Percentiles rank a stretch among this genome's conserved stretches.
Conservation (phyloP, 768 basidiomycete species). For the Termitomyces sp. region DNA sequence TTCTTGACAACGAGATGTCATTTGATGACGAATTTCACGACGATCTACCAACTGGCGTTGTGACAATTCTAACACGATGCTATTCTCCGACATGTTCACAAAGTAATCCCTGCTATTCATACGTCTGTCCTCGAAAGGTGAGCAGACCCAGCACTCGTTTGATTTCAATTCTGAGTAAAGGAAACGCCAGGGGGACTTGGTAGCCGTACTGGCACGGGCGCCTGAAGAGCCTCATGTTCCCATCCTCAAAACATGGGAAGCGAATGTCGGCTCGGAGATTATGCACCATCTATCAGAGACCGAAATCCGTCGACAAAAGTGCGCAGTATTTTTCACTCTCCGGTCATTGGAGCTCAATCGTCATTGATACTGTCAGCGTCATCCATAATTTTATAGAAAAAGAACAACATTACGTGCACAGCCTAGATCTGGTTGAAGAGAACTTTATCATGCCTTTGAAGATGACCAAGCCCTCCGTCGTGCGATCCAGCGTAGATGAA, state of each 20-base stretch:
- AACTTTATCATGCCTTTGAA: slow-evolving; percentile 48
- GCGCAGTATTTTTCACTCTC: slow-evolving; percentile 8
- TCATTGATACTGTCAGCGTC: slow-evolving; percentile 32
- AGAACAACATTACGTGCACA: slow-evolving; percentile 85
- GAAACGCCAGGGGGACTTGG: slow-evolving; percentile 21
- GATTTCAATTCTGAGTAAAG: neutral
- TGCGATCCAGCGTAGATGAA: slow-evolving; percentile 53
- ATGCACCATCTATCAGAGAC: slow-evolving; percentile 51
- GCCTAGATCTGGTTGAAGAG: slow-evolving; percentile 77
- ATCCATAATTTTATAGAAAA: slow-evolving; percentile 86
- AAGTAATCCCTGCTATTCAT: slow-evolving; percentile 76
- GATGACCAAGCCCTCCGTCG: slow-evolving; percentile 38
- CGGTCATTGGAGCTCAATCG: neutral
- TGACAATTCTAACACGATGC: slow-evolving; percentile 86
- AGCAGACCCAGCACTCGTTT: neutral
- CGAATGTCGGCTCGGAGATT: slow-evolving; percentile 35
- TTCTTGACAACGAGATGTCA: slow-evolving; percentile 76
- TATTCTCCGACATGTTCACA: slow-evolving; percentile 85
- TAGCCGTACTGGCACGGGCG: slow-evolving; percentile 18
- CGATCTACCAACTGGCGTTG: slow-evolving; percentile 80
- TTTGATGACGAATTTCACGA: slow-evolving; percentile 52
- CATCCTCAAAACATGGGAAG: slow-evolving; percentile 35
- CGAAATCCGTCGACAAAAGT: slow-evolving; percentile 82
- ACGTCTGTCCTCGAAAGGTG: slow-evolving; percentile 71
- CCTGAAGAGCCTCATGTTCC: slow-evolving; percentile 24